Conservation (phyloP, 108 stramenopile species). For the Cyclotella distinguenda region DNA sequence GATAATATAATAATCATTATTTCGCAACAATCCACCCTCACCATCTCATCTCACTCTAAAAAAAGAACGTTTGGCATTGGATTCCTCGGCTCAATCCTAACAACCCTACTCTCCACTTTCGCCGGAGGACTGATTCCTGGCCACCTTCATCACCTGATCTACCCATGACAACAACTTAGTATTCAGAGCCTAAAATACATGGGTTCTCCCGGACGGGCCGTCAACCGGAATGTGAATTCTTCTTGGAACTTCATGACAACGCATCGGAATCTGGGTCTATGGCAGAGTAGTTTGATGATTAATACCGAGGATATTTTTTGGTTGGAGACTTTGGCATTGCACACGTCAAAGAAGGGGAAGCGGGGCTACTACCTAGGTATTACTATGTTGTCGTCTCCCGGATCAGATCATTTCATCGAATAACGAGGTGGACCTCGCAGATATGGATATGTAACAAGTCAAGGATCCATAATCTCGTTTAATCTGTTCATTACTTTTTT, state of each 20-base stretch:
- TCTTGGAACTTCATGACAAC: constrained; percentile 99
- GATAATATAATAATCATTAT: neutral
- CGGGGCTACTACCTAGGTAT: too few species aligned
- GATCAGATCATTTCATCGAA: too few species aligned
- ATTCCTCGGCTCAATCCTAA: constrained; percentile 92
- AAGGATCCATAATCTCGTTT: too few species aligned
- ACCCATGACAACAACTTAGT: constrained; percentile 97
- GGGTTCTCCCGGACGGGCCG: constrained; percentile 93
- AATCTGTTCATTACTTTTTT: too few species aligned
- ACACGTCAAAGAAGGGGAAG: constrained; percentile 97
- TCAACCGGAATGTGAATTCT: constrained; percentile 93
- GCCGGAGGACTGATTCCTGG: constrained; percentile 95
- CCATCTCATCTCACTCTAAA: constrained; percentile 99
- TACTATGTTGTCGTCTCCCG: too few species aligned
- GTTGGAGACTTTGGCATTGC: constrained; percentile 98
- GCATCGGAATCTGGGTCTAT: constrained; percentile 96
- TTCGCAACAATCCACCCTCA: too few species aligned
- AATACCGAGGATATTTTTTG: constrained; percentile 94
- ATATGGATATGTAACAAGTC: too few species aligned
- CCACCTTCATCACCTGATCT: constrained; percentile 97
- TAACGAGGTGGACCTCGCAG: too few species aligned
- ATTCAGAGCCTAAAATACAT: constrained; percentile 97
- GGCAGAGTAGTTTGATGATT: constrained; percentile 94
- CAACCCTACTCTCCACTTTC: constrained; percentile 88
- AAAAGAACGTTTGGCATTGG: constrained; percentile 98